Percentiles rank a stretch among this genome's conserved stretches.
phyloP scores from a whole-genome alignment of 2,329 filamentous ascomycete species.

The Fusarium tanahbumbuense region DNA sequence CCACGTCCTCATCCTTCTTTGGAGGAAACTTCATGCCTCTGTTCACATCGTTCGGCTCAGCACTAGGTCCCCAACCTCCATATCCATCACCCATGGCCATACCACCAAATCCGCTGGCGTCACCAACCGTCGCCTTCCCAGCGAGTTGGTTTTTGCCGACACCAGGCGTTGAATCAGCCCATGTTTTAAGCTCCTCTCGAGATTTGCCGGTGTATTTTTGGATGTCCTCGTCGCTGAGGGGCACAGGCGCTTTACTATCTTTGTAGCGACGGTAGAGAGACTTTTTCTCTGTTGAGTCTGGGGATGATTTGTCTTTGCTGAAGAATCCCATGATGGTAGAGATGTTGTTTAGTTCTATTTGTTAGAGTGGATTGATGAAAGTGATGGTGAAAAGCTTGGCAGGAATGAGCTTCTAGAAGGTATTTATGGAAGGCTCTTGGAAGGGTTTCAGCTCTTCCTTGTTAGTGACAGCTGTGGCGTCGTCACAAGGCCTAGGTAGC shows the following conservation, averaged over 20 bases:
- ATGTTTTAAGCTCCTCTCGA: constrained; percentile 50
- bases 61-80: constrained; percentile 52
- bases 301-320: constrained; percentile 22
- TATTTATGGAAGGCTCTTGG: constrained; percentile 16
- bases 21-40: constrained; percentile 54
- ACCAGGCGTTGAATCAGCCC: constrained; percentile 54
- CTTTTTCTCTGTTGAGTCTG: constrained; percentile 2
- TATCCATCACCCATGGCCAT: constrained; percentile 46
- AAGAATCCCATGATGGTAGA: background rate
- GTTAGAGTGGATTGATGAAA: background rate
- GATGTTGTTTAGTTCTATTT: background rate
- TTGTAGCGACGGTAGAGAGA: constrained; percentile 50
- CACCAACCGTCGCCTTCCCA: constrained; percentile 49
- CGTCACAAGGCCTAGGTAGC: constrained; percentile 10
- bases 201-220: constrained; percentile 56
- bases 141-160: constrained; percentile 56
- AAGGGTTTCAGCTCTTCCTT: background rate
- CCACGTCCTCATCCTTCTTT: background rate
- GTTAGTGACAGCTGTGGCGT: background rate
- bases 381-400: background rate
- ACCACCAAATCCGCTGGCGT: constrained; percentile 48
- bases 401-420: background rate
- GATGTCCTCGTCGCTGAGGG: constrained; percentile 55
- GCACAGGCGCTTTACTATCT: constrained; percentile 47
- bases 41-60: constrained; percentile 43